These are phyloP conservation scores for Hypericum androsaemum DNA, from an alignment of 345 rosid genomes.

Conservation along the genomic window DNA sequence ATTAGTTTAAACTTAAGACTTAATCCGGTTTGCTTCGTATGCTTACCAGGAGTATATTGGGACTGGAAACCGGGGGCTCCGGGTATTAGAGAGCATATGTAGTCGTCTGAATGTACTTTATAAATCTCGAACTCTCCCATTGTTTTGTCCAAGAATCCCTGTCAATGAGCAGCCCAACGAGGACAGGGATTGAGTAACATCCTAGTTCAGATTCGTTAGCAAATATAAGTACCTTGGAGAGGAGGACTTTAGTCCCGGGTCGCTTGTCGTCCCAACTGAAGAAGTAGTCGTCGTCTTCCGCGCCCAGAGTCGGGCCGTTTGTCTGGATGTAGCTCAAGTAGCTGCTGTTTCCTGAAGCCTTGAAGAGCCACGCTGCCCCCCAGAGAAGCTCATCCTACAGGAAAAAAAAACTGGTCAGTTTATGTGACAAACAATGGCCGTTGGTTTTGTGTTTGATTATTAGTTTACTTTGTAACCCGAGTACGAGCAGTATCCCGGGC, in stretches of 20 bases:
- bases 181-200: background rate
- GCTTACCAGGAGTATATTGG: slow-evolving; percentile 51
- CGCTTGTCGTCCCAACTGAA: slow-evolving; percentile 99
- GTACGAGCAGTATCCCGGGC: slow-evolving; percentile 73
- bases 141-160: slow-evolving; percentile 50
- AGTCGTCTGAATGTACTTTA: slow-evolving; percentile 63
- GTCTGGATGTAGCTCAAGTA: slow-evolving; percentile 62
- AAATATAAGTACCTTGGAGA: slow-evolving; percentile 49
- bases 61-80: slow-evolving; percentile 50
- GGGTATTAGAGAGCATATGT: slow-evolving; percentile 54
- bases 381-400: slow-evolving; percentile 88
- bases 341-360: slow-evolving; percentile 58
- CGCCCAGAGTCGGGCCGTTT: slow-evolving; percentile 80
- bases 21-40: background rate
- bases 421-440: background rate
- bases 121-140: slow-evolving; percentile 36
- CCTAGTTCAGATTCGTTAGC: background rate
- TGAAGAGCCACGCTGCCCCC: slow-evolving; percentile 96
- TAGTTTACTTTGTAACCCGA: slow-evolving; percentile 56
- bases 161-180: slow-evolving; percentile 1
- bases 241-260: slow-evolving; percentile 83
- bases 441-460: too few relatives aligned
- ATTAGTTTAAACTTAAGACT: too few relatives aligned
- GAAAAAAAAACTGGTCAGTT: background rate
- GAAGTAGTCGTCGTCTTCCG: slow-evolving; percentile 67